These are phyloP conservation scores for Ceratocystis alfenasii DNA, from an alignment of 2,329 filamentous ascomycete species.

Conservation along the genomic window DNA sequence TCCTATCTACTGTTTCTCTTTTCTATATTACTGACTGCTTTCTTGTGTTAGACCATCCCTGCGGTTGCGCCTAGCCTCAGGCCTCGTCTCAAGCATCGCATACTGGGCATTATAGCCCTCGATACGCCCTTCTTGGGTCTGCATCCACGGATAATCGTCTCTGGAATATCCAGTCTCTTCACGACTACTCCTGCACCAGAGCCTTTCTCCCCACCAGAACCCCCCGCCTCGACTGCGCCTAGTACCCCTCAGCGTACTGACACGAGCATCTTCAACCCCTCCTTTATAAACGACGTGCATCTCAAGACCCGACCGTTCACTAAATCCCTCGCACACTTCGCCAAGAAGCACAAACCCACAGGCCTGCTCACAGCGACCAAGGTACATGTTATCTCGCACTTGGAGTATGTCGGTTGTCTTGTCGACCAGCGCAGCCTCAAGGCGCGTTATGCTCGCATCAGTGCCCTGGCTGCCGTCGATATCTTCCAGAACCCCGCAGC, in stretches of 20 bases:
- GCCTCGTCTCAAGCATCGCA: slow-evolving; percentile 51
- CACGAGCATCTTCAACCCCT: slow-evolving; percentile 58
- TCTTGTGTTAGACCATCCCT: neutral
- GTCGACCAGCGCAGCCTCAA: slow-evolving; percentile 63
- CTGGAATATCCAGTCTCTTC: slow-evolving; percentile 70
- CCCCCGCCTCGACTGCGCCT: neutral
- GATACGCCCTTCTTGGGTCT: slow-evolving; percentile 82
- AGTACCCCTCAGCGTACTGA: slow-evolving; percentile 19
- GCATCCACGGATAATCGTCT: slow-evolving; percentile 76
- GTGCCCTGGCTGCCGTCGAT: slow-evolving; percentile 59
- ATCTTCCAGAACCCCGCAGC: slow-evolving; percentile 33
- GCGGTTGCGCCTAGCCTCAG: neutral
- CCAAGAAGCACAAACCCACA: slow-evolving; percentile 64
- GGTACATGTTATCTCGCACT: slow-evolving; percentile 62
- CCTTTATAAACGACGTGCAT: slow-evolving; percentile 61
- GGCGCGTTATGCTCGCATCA: slow-evolving; percentile 55
- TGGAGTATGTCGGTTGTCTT: slow-evolving; percentile 73
- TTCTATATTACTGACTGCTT: neutral
- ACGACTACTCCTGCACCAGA: slow-evolving; percentile 29
- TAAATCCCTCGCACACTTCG: slow-evolving; percentile 59
- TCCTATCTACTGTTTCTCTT: neutral
- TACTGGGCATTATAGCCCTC: slow-evolving; percentile 69
- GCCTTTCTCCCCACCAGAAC: neutral
- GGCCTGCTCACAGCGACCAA: slow-evolving; percentile 58
- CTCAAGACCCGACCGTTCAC: slow-evolving; percentile 58